A percentile compares a stretch with the other conserved stretches of the same genome.
These are phyloP conservation scores for Amanita brunnescens DNA, from an alignment of 768 basidiomycete species.

Conservation along the genomic window DNA sequence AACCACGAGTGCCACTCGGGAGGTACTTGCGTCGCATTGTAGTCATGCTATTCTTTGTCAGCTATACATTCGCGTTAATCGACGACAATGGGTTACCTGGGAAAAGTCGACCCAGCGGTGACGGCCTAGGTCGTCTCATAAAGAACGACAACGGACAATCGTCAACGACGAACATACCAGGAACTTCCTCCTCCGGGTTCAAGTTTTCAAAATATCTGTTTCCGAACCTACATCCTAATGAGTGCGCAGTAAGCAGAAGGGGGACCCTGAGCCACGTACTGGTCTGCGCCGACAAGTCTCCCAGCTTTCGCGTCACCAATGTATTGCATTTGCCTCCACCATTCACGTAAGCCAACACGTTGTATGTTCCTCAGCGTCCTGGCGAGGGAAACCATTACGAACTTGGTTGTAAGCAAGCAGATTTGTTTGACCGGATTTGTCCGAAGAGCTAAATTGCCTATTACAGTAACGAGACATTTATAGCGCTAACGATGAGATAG, in stretches of 20 bases:
- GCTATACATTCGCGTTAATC: neutral
- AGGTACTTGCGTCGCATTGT: conserved; percentile 88
- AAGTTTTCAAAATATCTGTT: conserved; percentile 93
- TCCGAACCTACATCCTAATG: conserved; percentile 54
- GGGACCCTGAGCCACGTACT: conserved; percentile 45
- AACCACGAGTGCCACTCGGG: conserved; percentile 98
- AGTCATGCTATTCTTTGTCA: conserved; percentile 50
- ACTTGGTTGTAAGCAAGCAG: neutral
- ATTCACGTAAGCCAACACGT: conserved; percentile 71
- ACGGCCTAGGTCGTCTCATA: conserved; percentile 48
- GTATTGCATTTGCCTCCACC: conserved; percentile 89
- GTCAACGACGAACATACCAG: conserved; percentile 41
- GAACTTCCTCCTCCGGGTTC: conserved; percentile 80
- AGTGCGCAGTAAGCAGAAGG: neutral
- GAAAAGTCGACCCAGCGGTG: conserved; percentile 95
- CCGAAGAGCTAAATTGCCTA: conserved; percentile 8
- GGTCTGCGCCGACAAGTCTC: conserved; percentile 64
- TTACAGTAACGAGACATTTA: neutral
- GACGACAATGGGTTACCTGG: conserved; percentile 43
- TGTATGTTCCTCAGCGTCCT: conserved; percentile 73
- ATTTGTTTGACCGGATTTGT: conserved; percentile 25
- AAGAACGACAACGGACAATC: neutral
- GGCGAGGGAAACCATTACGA: conserved; percentile 57
- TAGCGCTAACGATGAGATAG: too few species aligned
- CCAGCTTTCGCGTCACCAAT: conserved; percentile 94